Conservation (phyloP, 352 stramenopile species). For the Phytopythium montanum region DNA sequence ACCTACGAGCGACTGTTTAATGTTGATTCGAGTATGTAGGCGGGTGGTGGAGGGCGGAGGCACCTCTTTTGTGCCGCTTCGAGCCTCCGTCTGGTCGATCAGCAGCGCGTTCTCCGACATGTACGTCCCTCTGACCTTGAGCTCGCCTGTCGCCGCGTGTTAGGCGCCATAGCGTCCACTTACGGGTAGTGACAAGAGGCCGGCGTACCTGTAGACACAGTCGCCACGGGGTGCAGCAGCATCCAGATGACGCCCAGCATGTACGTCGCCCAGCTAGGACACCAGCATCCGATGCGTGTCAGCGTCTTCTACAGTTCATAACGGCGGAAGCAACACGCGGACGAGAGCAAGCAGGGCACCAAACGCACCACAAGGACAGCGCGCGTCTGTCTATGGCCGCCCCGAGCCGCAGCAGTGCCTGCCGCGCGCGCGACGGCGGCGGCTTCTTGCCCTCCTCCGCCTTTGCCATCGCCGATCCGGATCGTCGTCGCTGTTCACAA, state of each 20-base stretch:
- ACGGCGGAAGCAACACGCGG: neutral
- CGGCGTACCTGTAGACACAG: slow-evolving; percentile 61
- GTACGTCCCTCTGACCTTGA: slow-evolving; percentile 84
- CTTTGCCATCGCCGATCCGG: neutral
- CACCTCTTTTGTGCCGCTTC: slow-evolving; percentile 35
- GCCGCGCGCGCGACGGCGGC: slow-evolving; percentile 20
- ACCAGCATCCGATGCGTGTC: neutral
- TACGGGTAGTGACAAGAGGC: neutral
- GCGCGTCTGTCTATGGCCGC: slow-evolving; percentile 19
- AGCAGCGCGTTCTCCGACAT: slow-evolving; percentile 88
- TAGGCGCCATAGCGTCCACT: neutral
- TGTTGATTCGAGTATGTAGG: neutral
- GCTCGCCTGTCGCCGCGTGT: slow-evolving; percentile 32
- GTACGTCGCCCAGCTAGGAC: slow-evolving; percentile 60
- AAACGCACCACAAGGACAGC: slow-evolving; percentile 37
- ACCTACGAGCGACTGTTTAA: neutral
- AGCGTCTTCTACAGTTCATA: neutral
- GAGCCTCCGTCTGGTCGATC: slow-evolving; percentile 64
- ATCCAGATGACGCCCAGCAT: slow-evolving; percentile 71
- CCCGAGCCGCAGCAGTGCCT: slow-evolving; percentile 22
- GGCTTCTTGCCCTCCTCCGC: slow-evolving; percentile 14
- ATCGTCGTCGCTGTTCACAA: neutral
- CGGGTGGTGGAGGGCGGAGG: neutral
- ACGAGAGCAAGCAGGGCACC: neutral
- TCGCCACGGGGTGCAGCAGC: slow-evolving; percentile 68